phyloP scores from a whole-genome alignment of 2,329 filamentous ascomycete species.

The Calonectria crousiana region DNA sequence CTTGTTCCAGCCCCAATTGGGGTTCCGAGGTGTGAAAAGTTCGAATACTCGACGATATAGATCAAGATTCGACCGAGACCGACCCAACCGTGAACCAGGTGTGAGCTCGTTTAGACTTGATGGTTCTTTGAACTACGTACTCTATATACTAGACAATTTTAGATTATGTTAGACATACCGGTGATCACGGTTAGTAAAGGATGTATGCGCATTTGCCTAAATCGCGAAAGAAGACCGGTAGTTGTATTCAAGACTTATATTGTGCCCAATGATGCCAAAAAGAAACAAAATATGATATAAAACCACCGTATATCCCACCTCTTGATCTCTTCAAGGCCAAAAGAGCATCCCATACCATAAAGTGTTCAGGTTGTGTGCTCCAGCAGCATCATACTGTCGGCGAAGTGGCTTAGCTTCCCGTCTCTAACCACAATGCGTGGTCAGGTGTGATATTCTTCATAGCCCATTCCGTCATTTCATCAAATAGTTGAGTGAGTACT shows the following conservation, averaged over 20 bases:
- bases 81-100: neutral
- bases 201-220: neutral
- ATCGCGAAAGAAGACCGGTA: too few relatives aligned
- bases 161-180: neutral
- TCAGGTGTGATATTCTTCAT: neutral
- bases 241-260: neutral
- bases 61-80: constrained; percentile 10
- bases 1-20: neutral
- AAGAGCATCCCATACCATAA: neutral
- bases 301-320: neutral
- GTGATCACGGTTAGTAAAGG: neutral
- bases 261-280: neutral
- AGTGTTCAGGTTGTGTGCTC: neutral
- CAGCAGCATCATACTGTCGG: neutral
- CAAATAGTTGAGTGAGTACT: neutral
- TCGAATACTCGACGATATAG: neutral
- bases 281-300: too few relatives aligned
- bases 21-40: neutral
- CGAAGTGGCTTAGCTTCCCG: neutral
- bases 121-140: neutral
- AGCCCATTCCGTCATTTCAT: neutral
- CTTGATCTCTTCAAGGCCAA: neutral
- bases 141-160: neutral
- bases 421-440: neutral
- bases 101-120: neutral